Conservation (phyloP, 257 asterid species). For the Solanum tacnaense region DNA sequence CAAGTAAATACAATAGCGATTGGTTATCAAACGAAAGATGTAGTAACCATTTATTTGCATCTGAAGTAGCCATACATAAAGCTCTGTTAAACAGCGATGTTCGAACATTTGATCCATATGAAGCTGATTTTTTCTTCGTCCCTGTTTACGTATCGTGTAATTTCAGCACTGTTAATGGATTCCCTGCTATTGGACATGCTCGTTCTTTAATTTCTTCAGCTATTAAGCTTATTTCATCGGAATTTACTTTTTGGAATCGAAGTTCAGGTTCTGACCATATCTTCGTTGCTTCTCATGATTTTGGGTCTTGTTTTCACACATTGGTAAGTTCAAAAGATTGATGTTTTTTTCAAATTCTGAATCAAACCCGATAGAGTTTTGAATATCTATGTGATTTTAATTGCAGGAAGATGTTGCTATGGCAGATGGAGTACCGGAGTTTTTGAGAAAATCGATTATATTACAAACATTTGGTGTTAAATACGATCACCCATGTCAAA, state of each 20-base stretch:
- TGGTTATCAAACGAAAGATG: conserved; percentile 69
- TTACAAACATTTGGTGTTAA: conserved; percentile 89
- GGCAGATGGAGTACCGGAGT: conserved; percentile 66
- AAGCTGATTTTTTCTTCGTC: conserved; percentile 84
- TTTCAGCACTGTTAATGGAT: conserved; percentile 82
- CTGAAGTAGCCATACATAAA: conserved; percentile 82
- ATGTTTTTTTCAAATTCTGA: too few relatives aligned
- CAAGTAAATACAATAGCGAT: conserved; percentile 47
- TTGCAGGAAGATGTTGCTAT: conserved; percentile 73
- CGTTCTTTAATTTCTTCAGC: conserved; percentile 53
- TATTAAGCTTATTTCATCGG: conserved; percentile 29
- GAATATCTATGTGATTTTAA: not conserved
- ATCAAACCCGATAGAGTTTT: not conserved
- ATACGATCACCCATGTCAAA: conserved; percentile 71
- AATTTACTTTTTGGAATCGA: conserved; percentile 78
- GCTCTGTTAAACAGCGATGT: conserved; percentile 39
- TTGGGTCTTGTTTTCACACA: conserved; percentile 92
- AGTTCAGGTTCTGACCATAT: conserved; percentile 80
- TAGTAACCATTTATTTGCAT: conserved; percentile 61
- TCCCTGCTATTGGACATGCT: conserved; percentile 91
- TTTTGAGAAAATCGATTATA: conserved; percentile 49
- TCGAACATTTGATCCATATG: conserved; percentile 48
- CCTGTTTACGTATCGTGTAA: conserved; percentile 89
- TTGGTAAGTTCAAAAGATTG: conserved; percentile 27
- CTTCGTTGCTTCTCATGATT: conserved; percentile 91